Evolutionary conservation across 139 green algal genomes (phyloP).

Genomic region (Auxenochlorella protothecoides): DNA sequence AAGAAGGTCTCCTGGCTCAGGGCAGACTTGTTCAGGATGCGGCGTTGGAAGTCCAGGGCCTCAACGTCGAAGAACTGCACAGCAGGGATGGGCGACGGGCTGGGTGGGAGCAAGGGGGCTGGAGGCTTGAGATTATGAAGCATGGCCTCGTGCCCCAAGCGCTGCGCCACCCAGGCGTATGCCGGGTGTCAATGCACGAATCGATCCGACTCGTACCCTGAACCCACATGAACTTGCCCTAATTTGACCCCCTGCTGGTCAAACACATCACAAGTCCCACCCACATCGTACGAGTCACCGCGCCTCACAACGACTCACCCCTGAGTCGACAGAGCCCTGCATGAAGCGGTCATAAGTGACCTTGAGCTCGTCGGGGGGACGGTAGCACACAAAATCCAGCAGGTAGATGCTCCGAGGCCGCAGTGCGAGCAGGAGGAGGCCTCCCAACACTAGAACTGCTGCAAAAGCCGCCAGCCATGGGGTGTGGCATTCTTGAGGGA

Average conservation of each 20-base stretch:
- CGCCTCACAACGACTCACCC: constrained; percentile 1
- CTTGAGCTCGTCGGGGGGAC: constrained; percentile 26
- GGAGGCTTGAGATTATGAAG: no score
- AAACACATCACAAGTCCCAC: no score
- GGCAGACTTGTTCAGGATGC: constrained; percentile 46
- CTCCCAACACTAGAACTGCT: no score
- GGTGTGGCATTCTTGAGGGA: no score
- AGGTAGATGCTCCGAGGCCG: constrained; percentile 38
- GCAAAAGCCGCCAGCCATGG: no score
- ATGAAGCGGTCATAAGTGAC: constrained; percentile 31
- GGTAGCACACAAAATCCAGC: constrained; percentile 67
- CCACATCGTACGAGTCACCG: no score
- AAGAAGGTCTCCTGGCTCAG: constrained; percentile 63
- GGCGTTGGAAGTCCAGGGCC: constrained; percentile 58
- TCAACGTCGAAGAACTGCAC: constrained; percentile 45
- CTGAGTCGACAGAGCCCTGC: constrained; percentile 10
- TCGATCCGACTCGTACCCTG: no score
- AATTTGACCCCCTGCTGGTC: no score
- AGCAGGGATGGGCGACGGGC: neutral
- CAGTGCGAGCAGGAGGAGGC: neutral
- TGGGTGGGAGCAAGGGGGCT: no score
- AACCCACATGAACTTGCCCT: no score
- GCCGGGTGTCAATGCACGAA: neutral
- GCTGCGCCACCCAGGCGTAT: no score
- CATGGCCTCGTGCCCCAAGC: no score